Conservation (phyloP, 192 early-diverging fungal species). For the Endogone sp. region DNA sequence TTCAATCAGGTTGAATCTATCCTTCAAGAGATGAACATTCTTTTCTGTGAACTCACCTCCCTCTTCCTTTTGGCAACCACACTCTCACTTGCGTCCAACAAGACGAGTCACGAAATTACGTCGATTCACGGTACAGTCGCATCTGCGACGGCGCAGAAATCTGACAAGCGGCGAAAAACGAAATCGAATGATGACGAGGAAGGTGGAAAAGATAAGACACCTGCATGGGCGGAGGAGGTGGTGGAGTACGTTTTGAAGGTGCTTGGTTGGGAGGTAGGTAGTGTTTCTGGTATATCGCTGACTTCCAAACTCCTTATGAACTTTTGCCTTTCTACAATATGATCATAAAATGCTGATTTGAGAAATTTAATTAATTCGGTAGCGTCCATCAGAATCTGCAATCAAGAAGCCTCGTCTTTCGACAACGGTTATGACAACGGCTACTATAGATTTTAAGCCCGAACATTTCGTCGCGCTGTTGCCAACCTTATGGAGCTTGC, state of each 20-base stretch:
- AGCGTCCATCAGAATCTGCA: not conserved
- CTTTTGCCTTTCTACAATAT: too few relatives aligned
- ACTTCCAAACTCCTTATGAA: too few relatives aligned
- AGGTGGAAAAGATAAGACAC: slow-evolving; percentile 17
- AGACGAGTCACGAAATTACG: not conserved
- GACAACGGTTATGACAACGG: slow-evolving; percentile 22
- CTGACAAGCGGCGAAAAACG: not conserved
- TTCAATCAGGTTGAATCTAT: slow-evolving; percentile 40
- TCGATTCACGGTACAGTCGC: not conserved
- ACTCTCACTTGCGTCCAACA: slow-evolving; percentile 19
- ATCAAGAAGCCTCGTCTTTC: slow-evolving; percentile 1
- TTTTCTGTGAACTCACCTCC: slow-evolving; percentile 61
- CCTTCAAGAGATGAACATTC: slow-evolving; percentile 67
- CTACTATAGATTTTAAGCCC: slow-evolving; percentile 31
- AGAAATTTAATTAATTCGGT: not conserved
- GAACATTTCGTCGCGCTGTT: slow-evolving; percentile 42
- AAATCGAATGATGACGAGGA: not conserved
- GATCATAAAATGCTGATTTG: too few relatives aligned
- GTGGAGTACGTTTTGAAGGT: slow-evolving; percentile 52
- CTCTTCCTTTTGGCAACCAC: slow-evolving; percentile 42
- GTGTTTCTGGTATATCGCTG: not conserved
- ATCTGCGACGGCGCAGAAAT: not conserved
- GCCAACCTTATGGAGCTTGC: slow-evolving; percentile 47
- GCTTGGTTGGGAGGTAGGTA: slow-evolving; percentile 40
- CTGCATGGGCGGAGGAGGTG: slow-evolving; percentile 46